These are phyloP conservation scores for Beta vulgaris DNA, from an alignment of 148 eudicot genomes.

Conservation along the genomic window DNA sequence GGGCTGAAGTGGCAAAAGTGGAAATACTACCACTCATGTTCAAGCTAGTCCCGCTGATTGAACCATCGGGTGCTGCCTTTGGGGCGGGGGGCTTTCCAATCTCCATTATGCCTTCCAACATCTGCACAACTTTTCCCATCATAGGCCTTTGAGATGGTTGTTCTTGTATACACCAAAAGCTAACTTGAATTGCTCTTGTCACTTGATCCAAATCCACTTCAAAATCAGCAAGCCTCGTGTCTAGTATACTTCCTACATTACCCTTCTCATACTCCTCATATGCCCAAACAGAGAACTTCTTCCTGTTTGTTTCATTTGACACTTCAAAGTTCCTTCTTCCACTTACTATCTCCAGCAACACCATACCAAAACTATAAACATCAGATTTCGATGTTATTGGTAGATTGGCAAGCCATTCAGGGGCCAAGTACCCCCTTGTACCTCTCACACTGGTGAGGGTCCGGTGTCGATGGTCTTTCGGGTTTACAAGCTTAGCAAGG, in stretches of 20 bases:
- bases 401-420: constrained; percentile 84
- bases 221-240: constrained; percentile 40
- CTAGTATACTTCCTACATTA: constrained; percentile 45
- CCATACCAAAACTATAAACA: constrained; percentile 82
- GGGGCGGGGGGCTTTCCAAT: constrained; percentile 67
- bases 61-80: constrained; percentile 41
- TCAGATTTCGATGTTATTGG: constrained; percentile 81
- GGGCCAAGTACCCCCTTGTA: constrained; percentile 86
- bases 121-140: constrained; percentile 92
- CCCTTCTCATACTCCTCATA: constrained; percentile 73
- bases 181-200: constrained; percentile 49
- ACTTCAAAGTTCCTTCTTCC: constrained; percentile 82
- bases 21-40: constrained; percentile 36
- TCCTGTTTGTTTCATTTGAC: constrained; percentile 49
- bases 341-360: constrained; percentile 68
- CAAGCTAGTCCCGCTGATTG: constrained; percentile 41
- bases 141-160: constrained; percentile 76
- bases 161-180: constrained; percentile 95
- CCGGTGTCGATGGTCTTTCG: constrained; percentile 62
- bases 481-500: constrained; percentile 64
- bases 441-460: constrained; percentile 72
- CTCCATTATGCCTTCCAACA: constrained; percentile 74
- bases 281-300: constrained; percentile 71
- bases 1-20: constrained; percentile 28
- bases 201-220: constrained; percentile 61